phyloP scores from a whole-genome alignment of 331 rosid genomes.

The Acacia concinna region DNA sequence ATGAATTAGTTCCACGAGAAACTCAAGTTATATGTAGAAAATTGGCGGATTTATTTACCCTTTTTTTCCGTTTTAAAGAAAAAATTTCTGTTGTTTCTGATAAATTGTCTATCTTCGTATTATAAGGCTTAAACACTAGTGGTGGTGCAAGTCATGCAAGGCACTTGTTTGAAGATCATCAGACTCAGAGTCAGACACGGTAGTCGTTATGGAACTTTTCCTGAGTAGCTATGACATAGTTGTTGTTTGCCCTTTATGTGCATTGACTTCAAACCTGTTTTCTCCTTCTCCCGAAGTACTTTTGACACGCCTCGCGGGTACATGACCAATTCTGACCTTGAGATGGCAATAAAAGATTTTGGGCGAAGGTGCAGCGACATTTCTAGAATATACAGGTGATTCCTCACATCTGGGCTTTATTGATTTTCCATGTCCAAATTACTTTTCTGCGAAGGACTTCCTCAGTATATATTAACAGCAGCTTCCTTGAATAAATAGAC shows the following conservation, averaged over 20 bases:
- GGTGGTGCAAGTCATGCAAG: slow-evolving; percentile 46
- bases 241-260: slow-evolving; percentile 5
- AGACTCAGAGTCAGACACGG: slow-evolving; percentile 41
- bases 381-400: slow-evolving; percentile 93
- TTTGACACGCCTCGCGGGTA: slow-evolving; percentile 59
- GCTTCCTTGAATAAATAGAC: slow-evolving; percentile 10
- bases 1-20: neutral
- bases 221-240: neutral
- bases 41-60: neutral
- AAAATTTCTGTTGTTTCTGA: slow-evolving; percentile 28
- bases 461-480: neutral
- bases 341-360: slow-evolving; percentile 57
- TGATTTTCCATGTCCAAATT: slow-evolving; percentile 24
- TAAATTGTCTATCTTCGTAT: slow-evolving; percentile 22
- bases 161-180: slow-evolving; percentile 48
- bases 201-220: slow-evolving; percentile 31
- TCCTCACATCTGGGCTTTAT: slow-evolving; percentile 35
- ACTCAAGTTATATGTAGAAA: neutral
- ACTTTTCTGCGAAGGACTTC: neutral
- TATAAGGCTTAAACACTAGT: slow-evolving; percentile 34
- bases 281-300: slow-evolving; percentile 17
- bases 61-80: neutral
- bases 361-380: slow-evolving; percentile 72
- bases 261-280: slow-evolving; percentile 12
- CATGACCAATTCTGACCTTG: slow-evolving; percentile 84